These are phyloP conservation scores for Russula brevipes DNA, from an alignment of 768 basidiomycete species.

Conservation along the genomic window DNA sequence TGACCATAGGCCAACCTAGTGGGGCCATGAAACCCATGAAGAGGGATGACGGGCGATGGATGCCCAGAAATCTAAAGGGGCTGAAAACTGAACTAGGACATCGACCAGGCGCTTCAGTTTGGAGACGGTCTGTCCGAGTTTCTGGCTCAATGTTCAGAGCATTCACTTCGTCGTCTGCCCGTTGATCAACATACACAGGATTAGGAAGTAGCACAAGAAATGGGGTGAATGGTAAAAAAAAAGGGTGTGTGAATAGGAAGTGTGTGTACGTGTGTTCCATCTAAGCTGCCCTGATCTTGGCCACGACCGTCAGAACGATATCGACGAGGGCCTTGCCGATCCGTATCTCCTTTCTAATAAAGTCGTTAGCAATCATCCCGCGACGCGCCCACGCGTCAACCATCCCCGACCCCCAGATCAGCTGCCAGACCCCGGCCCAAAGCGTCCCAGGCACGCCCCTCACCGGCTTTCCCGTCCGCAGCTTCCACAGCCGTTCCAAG, in stretches of 20 bases:
- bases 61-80: no score
- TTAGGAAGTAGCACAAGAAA: no score
- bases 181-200: no score
- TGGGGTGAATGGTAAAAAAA: no score
- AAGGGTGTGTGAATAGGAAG: neutral
- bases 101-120: no score
- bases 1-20: no score
- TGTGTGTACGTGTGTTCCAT: neutral
- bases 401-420: conserved; percentile 37
- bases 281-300: neutral
- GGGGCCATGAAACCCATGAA: no score
- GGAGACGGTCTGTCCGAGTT: no score
- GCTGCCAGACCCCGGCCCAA: conserved; percentile 49
- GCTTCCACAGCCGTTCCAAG: conserved; percentile 46
- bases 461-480: conserved; percentile 41
- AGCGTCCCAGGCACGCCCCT: conserved; percentile 46
- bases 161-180: no score
- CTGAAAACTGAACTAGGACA: no score
- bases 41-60: no score
- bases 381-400: conserved; percentile 23
- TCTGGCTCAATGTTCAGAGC: no score
- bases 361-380: conserved; percentile 19
- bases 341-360: conserved; percentile 7
- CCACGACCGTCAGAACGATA: neutral
- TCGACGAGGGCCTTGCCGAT: conserved; percentile 19